These are phyloP conservation scores for Strigomonas galati DNA, from an alignment of 208 protist species.

Conservation along the genomic window DNA sequence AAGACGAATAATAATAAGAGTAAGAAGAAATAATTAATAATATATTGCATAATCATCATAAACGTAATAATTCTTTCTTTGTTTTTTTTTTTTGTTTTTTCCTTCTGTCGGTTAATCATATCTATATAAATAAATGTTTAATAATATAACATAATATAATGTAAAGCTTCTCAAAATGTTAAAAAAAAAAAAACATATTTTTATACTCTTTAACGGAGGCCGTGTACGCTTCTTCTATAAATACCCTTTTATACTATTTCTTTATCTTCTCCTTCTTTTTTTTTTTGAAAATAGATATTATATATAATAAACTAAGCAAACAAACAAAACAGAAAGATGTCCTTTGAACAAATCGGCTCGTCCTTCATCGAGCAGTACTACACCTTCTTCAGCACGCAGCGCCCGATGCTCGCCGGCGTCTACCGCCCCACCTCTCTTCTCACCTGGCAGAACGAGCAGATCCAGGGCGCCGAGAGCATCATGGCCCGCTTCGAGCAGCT, in stretches of 20 bases:
- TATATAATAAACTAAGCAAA: background rate
- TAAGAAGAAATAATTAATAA: background rate
- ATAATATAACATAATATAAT: too few relatives aligned
- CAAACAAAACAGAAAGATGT: constrained; percentile 31
- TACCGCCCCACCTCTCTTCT: constrained; percentile 79
- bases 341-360: constrained; percentile 65
- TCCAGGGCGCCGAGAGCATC: constrained; percentile 80
- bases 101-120: background rate
- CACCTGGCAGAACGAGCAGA: constrained; percentile 85
- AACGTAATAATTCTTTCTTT: constrained; percentile 13
- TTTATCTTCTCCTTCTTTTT: constrained; percentile 10
- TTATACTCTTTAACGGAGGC: background rate
- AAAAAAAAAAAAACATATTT: constrained; percentile 2
- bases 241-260: constrained; percentile 9
- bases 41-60: constrained; percentile 9
- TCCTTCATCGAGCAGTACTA: constrained; percentile 87
- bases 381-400: constrained; percentile 66
- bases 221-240: constrained; percentile 1
- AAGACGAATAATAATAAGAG: constrained; percentile 2
- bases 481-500: constrained; percentile 78
- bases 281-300: constrained; percentile 10
- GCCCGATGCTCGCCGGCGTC: constrained; percentile 60
- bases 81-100: constrained; percentile 11
- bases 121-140: background rate
- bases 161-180: background rate